Conservation (phyloP, 169 alveolate genomes). For the Eimeria necatrix region DNA sequence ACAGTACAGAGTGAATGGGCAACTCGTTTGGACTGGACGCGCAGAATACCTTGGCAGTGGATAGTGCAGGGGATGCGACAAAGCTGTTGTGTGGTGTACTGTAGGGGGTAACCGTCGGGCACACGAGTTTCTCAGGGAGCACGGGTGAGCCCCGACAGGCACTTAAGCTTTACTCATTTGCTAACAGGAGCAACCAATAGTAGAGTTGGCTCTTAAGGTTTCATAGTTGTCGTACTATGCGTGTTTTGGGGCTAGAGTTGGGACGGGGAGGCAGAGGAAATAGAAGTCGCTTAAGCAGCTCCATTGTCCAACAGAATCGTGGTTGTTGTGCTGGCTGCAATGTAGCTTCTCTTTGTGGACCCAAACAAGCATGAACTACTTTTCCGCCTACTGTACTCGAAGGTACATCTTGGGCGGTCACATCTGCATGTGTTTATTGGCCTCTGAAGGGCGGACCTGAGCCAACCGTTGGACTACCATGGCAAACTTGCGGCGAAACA, state of each 20-base stretch:
- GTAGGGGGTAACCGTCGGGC: slow-evolving; percentile 78
- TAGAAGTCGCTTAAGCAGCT: not conserved
- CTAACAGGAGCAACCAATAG: no score
- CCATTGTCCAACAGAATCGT: not conserved
- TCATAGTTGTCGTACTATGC: no score
- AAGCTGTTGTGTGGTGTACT: not conserved
- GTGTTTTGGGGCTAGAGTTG: no score
- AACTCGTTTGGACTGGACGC: no score
- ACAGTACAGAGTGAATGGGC: no score
- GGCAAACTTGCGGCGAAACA: slow-evolving; percentile 79
- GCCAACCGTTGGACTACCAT: slow-evolving; percentile 76
- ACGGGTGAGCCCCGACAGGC: slow-evolving; percentile 41
- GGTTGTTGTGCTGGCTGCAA: no score
- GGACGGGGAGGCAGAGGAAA: not conserved
- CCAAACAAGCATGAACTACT: no score
- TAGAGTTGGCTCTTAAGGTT: no score
- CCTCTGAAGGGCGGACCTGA: slow-evolving; percentile 57
- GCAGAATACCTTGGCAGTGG: no score
- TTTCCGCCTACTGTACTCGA: not conserved
- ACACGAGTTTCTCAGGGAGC: slow-evolving; percentile 64
- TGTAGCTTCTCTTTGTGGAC: no score
- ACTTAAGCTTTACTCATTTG: no score
- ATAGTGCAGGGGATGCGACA: no score
- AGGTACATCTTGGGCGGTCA: not conserved
- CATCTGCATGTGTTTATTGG: not conserved